Evolutionary conservation across 805 yeast genomes (phyloP), one percentile per base, ranked within the genome.

Genomic region (Candida dajiaensis): DNA sequence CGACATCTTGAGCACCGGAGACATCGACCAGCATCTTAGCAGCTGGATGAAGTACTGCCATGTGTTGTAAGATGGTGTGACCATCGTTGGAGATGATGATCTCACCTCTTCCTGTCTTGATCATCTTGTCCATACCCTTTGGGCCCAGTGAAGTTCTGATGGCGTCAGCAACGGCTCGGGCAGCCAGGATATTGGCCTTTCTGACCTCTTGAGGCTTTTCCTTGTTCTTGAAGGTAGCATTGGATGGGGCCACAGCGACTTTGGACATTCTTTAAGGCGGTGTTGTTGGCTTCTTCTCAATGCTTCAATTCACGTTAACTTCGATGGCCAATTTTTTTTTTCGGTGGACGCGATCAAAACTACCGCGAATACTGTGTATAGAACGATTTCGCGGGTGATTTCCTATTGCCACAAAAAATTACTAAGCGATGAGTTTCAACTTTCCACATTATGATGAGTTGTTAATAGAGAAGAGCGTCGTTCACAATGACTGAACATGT

Each of bases 61-160:
- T 94, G 66, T 94, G 97, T 59, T 87, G 83, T 57, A 92, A 73
- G 56, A 94, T 94, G 3, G 99, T 94, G 67, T 95, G 98, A 29
- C 99, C 99, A 69, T 94, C 99, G 66, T 94, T 94, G 52, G 98
- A 89, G 57, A 94, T 90, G 57, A 92, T 86, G n/a, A 94, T 75
- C 62, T 94, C 89, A 36, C 98, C 98, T 48, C 77, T 78, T 43
- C 90, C 84, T 18, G 98, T 90, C 69, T 89, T 89, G 70, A 88
- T 89, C 98, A 94, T 92, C 73, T 94, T 94, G 68, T 94, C 99
- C 99, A 94, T 94, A 50, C 99, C 99, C 67, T 89, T 92, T 47
- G 99, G 99, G 19, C 99, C 99, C 49, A 94, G 72, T 15, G 98
- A 85, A 29, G 89, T 79, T 67, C 94, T 90, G 41, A 92, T 97